These are phyloP conservation scores for Boletus tomentosulus DNA, from an alignment of 768 basidiomycete species.

Conservation along the genomic window DNA sequence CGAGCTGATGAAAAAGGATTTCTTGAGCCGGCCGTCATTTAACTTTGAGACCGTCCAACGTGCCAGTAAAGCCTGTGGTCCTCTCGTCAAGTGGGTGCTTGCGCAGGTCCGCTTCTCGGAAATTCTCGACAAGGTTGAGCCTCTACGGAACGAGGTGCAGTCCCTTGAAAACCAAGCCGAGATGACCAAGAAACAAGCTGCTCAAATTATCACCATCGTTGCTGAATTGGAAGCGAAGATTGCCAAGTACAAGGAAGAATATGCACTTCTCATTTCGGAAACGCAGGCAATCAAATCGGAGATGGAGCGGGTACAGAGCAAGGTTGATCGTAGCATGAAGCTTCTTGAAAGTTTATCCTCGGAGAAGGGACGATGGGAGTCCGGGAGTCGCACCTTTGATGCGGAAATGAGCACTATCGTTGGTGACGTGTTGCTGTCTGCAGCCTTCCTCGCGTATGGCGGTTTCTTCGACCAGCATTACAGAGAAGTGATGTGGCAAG, in stretches of 20 bases:
- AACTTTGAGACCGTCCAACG: slow-evolving; percentile 95
- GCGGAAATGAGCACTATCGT: slow-evolving; percentile 98
- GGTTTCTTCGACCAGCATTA: slow-evolving; percentile 99
- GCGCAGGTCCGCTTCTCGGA: slow-evolving; percentile 97
- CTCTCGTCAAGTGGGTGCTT: slow-evolving; percentile 96
- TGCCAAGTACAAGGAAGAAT: slow-evolving; percentile 92
- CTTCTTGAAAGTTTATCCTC: slow-evolving; percentile 92
- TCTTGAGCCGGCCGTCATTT: slow-evolving; percentile 83
- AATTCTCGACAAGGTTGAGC: slow-evolving; percentile 95
- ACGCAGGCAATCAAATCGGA: slow-evolving; percentile 95
- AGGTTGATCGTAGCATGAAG: slow-evolving; percentile 96
- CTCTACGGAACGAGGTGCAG: slow-evolving; percentile 91
- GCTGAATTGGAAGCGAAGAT: slow-evolving; percentile 91
- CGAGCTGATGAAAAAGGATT: slow-evolving; percentile 89
- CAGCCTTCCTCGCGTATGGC: slow-evolving; percentile 94
- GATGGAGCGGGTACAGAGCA: slow-evolving; percentile 96
- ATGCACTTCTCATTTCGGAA: slow-evolving; percentile 93
- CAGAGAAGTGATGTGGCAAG: slow-evolving; percentile 95
- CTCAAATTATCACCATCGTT: slow-evolving; percentile 87
- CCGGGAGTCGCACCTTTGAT: slow-evolving; percentile 92
- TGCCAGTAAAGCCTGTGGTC: slow-evolving; percentile 95
- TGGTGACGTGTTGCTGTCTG: slow-evolving; percentile 92
- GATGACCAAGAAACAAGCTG: slow-evolving; percentile 91
- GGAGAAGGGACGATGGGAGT: slow-evolving; percentile 91
- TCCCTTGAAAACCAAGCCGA: slow-evolving; percentile 90